phyloP scores from a whole-genome alignment of 352 stramenopile genomes.

The Pythium periplocum region DNA sequence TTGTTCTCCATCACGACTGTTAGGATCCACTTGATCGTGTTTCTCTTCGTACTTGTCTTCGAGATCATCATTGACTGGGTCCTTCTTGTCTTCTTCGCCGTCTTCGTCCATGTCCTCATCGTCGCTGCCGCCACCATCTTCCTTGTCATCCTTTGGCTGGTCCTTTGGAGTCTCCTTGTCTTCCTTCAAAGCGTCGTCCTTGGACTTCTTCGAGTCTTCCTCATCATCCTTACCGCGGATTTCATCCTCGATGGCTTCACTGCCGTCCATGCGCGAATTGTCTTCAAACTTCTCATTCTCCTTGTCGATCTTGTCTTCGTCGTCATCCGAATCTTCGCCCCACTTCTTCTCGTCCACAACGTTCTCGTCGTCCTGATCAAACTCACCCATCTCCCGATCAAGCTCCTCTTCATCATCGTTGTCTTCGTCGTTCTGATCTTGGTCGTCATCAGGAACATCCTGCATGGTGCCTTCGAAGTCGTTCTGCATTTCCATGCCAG shows the following conservation, averaged over 20 bases:
- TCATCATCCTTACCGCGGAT: slow-evolving; percentile 86
- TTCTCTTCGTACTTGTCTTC: slow-evolving; percentile 63
- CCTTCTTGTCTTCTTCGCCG: slow-evolving; percentile 39
- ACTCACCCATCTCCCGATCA: slow-evolving; percentile 99
- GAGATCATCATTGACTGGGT: slow-evolving; percentile 81
- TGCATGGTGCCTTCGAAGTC: slow-evolving; percentile 99
- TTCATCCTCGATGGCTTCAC: slow-evolving; percentile 80
- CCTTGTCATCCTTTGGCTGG: slow-evolving; percentile 43
- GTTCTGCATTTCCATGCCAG: slow-evolving; percentile 99
- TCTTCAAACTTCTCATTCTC: slow-evolving; percentile 94
- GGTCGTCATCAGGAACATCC: slow-evolving; percentile 93
- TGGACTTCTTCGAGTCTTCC: slow-evolving; percentile 76
- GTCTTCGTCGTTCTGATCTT: slow-evolving; percentile 86
- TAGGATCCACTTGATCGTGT: slow-evolving; percentile 31
- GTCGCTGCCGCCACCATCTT: slow-evolving; percentile 37
- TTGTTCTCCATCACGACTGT: slow-evolving; percentile 26
- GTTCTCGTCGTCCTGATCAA: slow-evolving; percentile 94
- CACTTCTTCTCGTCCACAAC: slow-evolving; percentile 99
- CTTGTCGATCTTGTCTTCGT: slow-evolving; percentile 94
- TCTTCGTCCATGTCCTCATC: slow-evolving; percentile 65
- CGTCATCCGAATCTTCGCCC: slow-evolving; percentile 90
- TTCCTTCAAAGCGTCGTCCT: slow-evolving; percentile 56
- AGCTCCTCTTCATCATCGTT: slow-evolving; percentile 93
- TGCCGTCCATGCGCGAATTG: slow-evolving; percentile 71
- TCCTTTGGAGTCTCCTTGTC: slow-evolving; percentile 80